Evolutionary conservation across 371 early-diverging fungal genomes (phyloP).

Genomic region (Mortierella sp.): DNA sequence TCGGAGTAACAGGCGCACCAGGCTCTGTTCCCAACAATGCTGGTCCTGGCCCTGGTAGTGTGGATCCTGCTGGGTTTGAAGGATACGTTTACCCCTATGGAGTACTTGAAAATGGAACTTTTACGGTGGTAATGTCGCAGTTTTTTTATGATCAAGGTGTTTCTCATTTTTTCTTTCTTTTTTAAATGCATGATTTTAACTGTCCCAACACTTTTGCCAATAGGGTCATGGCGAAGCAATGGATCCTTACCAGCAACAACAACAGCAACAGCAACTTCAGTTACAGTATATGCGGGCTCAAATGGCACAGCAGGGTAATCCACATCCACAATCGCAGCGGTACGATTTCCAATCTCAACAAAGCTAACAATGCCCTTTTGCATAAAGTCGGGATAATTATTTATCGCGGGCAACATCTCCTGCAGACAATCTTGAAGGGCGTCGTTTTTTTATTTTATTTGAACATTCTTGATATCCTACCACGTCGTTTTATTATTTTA

Average conservation of each 20-base stretch:
- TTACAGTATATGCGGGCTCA: slow-evolving; percentile 50
- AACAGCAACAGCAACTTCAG: slow-evolving; percentile 47
- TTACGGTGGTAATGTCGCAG: slow-evolving; percentile 39
- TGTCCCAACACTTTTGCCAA: no score
- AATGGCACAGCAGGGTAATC: slow-evolving; percentile 35
- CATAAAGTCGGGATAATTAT: no score
- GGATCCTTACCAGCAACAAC: slow-evolving; percentile 45
- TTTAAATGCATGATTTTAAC: no score
- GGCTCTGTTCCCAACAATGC: slow-evolving; percentile 3
- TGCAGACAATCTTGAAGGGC: no score
- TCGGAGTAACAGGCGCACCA: slow-evolving; percentile 9
- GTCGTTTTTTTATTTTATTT: no score
- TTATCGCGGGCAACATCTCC: no score
- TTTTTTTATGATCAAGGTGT: not conserved
- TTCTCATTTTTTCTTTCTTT: not conserved
- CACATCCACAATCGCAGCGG: slow-evolving; percentile 26
- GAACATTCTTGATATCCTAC: no score
- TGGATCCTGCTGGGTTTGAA: slow-evolving; percentile 23
- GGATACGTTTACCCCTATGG: slow-evolving; percentile 49
- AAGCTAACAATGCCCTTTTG: no score
- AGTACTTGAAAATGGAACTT: slow-evolving; percentile 33
- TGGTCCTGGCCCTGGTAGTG: not conserved
- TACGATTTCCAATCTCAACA: slow-evolving; percentile 27
- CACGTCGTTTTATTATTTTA: no score
- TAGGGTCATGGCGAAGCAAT: slow-evolving; percentile 26